phyloP scores from a whole-genome alignment of 768 basidiomycete species.

The Crucibulum laeve region DNA sequence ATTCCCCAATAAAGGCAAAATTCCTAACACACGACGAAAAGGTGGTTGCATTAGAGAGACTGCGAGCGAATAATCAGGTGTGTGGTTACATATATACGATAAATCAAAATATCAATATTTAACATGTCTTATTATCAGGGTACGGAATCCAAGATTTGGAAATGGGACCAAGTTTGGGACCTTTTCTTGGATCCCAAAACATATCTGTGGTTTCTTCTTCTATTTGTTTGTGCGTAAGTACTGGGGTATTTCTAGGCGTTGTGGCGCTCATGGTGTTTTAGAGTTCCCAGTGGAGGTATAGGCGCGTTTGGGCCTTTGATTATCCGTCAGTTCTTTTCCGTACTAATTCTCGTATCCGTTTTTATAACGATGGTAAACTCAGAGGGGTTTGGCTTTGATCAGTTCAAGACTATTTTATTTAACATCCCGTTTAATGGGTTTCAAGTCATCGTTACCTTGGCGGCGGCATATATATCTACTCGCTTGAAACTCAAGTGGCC shows the following conservation, averaged over 20 bases:
- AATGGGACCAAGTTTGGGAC: constrained; percentile 38
- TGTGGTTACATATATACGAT: constrained; percentile 4
- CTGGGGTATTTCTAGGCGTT: constrained; percentile 1
- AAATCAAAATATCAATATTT: neutral
- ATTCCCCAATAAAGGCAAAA: constrained; percentile 35
- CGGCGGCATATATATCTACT: constrained; percentile 29
- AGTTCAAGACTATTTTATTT: constrained; percentile 40
- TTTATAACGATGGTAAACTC: neutral
- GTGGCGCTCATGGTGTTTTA: constrained; percentile 8
- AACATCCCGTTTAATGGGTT: constrained; percentile 42
- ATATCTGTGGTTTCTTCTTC: constrained; percentile 35
- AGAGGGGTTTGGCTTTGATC: constrained; percentile 37
- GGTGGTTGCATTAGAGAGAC: constrained; percentile 33
- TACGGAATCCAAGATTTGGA: constrained; percentile 41
- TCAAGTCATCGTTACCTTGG: constrained; percentile 33
- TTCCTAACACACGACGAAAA: constrained; percentile 39
- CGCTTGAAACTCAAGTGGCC: constrained; percentile 35
- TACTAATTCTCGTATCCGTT: neutral
- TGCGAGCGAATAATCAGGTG: constrained; percentile 38
- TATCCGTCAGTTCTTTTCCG: constrained; percentile 19
- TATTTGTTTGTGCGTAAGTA: constrained; percentile 36
- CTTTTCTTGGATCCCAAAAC: constrained; percentile 34
- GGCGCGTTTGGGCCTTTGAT: constrained; percentile 40
- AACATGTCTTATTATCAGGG: constrained; percentile 14
- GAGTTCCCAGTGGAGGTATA: constrained; percentile 35